A percentile compares a stretch with the other conserved stretches of the same genome.
Conservation (phyloP, 148 eudicot genomes). For the Camellia japonica region DNA sequence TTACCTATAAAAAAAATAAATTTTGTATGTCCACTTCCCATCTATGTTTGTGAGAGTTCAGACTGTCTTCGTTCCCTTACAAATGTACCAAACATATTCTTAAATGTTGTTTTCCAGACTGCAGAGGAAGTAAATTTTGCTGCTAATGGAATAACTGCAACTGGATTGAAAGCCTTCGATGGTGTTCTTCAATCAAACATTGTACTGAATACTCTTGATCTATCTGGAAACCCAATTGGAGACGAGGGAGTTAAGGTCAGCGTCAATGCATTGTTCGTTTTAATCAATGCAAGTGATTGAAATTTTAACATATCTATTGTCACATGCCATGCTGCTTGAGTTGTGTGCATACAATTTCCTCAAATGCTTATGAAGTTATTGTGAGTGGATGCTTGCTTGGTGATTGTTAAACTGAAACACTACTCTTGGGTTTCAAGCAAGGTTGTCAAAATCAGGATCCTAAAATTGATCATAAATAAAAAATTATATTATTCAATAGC, state of each 20-base stretch:
- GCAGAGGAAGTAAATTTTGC: conserved; percentile 90
- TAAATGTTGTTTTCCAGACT: conserved; percentile 43
- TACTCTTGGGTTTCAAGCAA: background rate
- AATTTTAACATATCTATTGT: background rate
- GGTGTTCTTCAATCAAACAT: conserved; percentile 83
- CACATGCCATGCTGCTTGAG: background rate
- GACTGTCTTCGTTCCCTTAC: background rate
- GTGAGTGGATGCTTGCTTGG: conserved; percentile 2
- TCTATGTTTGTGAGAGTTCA: background rate
- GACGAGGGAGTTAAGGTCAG: conserved; percentile 94
- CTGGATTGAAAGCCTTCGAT: conserved; percentile 89
- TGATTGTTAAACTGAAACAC: background rate
- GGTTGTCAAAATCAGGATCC: no score
- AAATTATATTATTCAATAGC: no score
- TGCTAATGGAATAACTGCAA: conserved; percentile 83
- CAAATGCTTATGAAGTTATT: background rate
- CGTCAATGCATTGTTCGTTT: conserved; percentile 1
- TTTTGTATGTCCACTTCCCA: background rate
- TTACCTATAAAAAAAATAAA: no score
- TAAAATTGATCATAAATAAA: no score
- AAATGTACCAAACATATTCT: background rate
- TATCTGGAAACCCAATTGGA: conserved; percentile 85
- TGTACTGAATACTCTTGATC: conserved; percentile 69
- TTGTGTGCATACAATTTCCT: background rate
- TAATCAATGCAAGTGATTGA: background rate